phyloP scores from a whole-genome alignment of 805 yeast species.

The Ogataea nitratoaversa region DNA sequence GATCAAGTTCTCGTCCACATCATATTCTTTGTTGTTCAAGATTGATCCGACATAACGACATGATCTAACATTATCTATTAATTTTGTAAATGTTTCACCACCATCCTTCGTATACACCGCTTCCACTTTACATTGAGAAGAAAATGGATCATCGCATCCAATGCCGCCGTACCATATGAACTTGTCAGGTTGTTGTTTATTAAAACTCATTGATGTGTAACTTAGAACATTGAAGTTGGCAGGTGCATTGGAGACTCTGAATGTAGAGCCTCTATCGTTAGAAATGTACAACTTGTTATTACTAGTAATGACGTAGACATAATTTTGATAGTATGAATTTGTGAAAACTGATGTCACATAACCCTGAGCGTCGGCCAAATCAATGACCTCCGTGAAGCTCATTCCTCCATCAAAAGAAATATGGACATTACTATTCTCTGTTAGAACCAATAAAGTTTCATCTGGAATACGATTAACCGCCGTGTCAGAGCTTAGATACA shows the following conservation, averaged over 20 bases:
- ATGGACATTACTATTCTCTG: slow-evolving; percentile 47
- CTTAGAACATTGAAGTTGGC: slow-evolving; percentile 37
- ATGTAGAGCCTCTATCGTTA: slow-evolving; percentile 61
- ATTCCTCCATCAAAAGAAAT: slow-evolving; percentile 72
- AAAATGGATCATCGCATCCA: slow-evolving; percentile 45
- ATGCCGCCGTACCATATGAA: slow-evolving; percentile 69
- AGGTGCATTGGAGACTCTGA: slow-evolving; percentile 47
- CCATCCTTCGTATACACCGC: slow-evolving; percentile 64
- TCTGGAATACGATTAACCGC: slow-evolving; percentile 37
- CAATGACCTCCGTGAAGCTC: slow-evolving; percentile 33
- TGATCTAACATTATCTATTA: slow-evolving; percentile 47
- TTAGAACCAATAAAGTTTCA: slow-evolving; percentile 62
- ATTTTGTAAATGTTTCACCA: slow-evolving; percentile 56
- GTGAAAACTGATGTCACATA: slow-evolving; percentile 51
- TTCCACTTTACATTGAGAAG: slow-evolving; percentile 47
- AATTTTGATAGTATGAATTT: slow-evolving; percentile 57
- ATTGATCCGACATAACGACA: slow-evolving; percentile 69
- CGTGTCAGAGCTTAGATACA: slow-evolving; percentile 55
- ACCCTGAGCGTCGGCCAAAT: slow-evolving; percentile 33
- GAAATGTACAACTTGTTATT: slow-evolving; percentile 52
- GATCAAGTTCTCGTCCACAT: slow-evolving; percentile 45
- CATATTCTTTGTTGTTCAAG: slow-evolving; percentile 32
- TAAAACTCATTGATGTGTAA: slow-evolving; percentile 52
- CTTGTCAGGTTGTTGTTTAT: slow-evolving; percentile 48
- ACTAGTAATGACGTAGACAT: slow-evolving; percentile 50